Base-by-base conservation (phyloP, 441 rosid genomes). In the Adansonia rubrostipa region DNA sequence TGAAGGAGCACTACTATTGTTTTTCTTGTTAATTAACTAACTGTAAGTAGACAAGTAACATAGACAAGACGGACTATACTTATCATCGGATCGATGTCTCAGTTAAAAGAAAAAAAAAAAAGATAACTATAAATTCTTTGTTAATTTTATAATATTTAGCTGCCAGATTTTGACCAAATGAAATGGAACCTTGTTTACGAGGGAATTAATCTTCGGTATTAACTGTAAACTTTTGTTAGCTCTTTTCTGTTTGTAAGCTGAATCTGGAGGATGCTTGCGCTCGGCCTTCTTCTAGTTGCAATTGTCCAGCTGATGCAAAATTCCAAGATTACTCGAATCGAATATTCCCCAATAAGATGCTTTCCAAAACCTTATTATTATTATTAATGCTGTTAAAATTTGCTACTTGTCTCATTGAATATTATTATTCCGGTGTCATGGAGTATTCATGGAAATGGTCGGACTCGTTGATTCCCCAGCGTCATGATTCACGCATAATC, bases 231-330 rank as follows among this genome's bases (percentile, higher is more conserved):
- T 40, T 3, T 24, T 13, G 10, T 11, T 63, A 28, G 4, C 14
- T n/a, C 20, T 54, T 33, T 60, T 14, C 44, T 63, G 36, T 63
- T 63, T 63, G 45, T 28, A 5, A 63, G 33, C 1, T 28, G 47
- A 63, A 63, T 33, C 47, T 14, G 4, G 2, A 5, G 47, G 68
- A 33, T 33, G 68, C 68, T 63, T 63, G 68, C 7, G 9, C 2
- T 63, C 36, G 68, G 68, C 68, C 17, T 33, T 63, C 6, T 33
- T 63, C 68, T 63, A 33, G 19, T 63, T 63, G 68, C 33, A 33
- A 24, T 28, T 40, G 4, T 44, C 48, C 14, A 66, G 51, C 71
- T 66, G 28, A 44, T 45, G 53, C 53, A 44, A 66, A 42, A 14
- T 1, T 9, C 22, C 44, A 40, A 40, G 10, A 53, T 22, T 15